A percentile compares a stretch with the other conserved stretches of the same genome.
These are phyloP conservation scores for Phaeodactylum tricornutum DNA, from an alignment of 108 stramenopile species.

Conservation along the genomic window DNA sequence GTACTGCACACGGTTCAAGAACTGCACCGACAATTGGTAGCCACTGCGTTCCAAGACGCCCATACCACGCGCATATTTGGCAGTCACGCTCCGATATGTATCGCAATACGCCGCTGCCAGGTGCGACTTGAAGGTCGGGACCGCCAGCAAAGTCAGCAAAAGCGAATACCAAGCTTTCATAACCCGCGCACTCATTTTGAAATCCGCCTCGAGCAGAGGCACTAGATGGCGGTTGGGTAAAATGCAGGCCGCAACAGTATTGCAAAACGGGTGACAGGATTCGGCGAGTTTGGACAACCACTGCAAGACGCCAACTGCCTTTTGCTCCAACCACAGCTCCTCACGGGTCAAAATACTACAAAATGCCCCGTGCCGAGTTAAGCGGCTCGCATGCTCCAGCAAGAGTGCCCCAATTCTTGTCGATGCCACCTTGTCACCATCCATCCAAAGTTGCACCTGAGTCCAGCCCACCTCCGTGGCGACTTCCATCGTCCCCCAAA, in stretches of 20 bases:
- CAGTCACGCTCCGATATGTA: conserved; percentile 69
- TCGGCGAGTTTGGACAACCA: conserved; percentile 52
- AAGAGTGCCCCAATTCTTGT: conserved; percentile 45
- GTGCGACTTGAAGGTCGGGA: conserved; percentile 85
- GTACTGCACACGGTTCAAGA: conserved; percentile 87
- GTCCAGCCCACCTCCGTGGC: conserved; percentile 46
- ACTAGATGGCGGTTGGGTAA: conserved; percentile 35
- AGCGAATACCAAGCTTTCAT: conserved; percentile 78
- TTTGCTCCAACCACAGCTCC: conserved; percentile 57
- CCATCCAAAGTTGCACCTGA: conserved; percentile 48
- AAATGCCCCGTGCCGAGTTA: conserved; percentile 41
- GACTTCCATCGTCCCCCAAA: conserved; percentile 77
- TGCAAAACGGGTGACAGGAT: conserved; percentile 72
- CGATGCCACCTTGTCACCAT: conserved; percentile 58
- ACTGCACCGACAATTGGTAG: conserved; percentile 82
- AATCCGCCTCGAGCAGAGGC: conserved; percentile 59
- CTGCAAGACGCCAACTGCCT: conserved; percentile 51
- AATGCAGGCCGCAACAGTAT: conserved; percentile 39
- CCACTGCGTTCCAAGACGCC: conserved; percentile 76
- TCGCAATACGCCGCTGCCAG: conserved; percentile 86
- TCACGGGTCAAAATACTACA: conserved; percentile 54
- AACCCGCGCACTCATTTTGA: conserved; percentile 54
- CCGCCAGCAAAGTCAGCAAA: conserved; percentile 81
- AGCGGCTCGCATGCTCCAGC: conserved; percentile 38
- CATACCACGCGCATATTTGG: conserved; percentile 74